Evolutionary conservation across 495 filamentous ascomycete species (phyloP), one percentile per base, ranked within the genome.

Genomic region (Lepidopterella palustris): DNA sequence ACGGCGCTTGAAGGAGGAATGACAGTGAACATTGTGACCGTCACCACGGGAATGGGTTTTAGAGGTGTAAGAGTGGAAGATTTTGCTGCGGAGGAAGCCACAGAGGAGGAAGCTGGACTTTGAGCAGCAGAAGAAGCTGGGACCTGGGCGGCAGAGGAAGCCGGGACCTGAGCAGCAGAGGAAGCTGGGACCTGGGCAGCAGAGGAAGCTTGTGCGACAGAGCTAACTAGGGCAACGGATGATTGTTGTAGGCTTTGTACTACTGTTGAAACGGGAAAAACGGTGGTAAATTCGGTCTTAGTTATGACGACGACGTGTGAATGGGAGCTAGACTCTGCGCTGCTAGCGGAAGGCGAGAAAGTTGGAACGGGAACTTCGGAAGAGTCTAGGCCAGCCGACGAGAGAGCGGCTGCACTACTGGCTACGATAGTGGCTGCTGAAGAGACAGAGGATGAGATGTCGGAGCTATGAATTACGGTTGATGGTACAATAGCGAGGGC

Each of bases 221-320:
- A 55, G 0, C 51, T n/a, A 8, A 25, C 51, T 31, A 27, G 20
- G 2, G 39, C 32, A 11, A 23, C 28, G 21, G 48, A 53, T 42
- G 54, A 48, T 10, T 53, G 20, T n/a, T 32, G 27, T 40, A n/a
- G 32, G 18, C 4, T 28, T 55, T 40, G 27, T 29, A 52, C 29
- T 21, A 40, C 32, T 5, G 50, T n/a, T 35, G 55, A 20, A 32
- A 56, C 20, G 9, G 57, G 47, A 45, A 21, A 29, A 31, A 65
- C 53, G 35, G 62, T 65, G 13, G 58, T 60, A 48, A 54, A 66
- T 20, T 62, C 40, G 3, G 64, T 66, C 21, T 59, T 27, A 6
- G 64, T 66, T 25, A 66, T 56, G 13, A 62, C 39, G 40, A 62
- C 26, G 20, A 60, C 21, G 35, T 27, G 55, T 10, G 54, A 59